Percentiles rank a stretch among this genome's conserved stretches.
These are phyloP conservation scores for Sarcomyxa edulis DNA, from an alignment of 768 basidiomycete species.

Conservation along the genomic window DNA sequence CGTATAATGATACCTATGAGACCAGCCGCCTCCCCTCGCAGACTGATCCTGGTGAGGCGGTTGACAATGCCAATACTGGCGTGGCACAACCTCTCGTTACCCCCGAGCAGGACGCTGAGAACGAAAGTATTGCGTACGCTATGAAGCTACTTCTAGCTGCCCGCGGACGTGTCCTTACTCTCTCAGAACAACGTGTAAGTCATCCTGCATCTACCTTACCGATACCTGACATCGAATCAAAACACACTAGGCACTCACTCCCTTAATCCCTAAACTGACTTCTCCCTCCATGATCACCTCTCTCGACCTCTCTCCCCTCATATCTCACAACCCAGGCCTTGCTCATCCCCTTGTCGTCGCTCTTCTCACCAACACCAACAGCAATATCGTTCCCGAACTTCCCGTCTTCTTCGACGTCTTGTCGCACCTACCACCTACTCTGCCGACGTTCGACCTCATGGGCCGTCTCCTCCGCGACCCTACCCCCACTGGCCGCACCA, in stretches of 20 bases:
- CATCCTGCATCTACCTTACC: constrained; percentile 1
- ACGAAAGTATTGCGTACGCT: constrained; percentile 53
- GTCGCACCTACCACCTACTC: constrained; percentile 60
- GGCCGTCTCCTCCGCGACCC: constrained; percentile 64
- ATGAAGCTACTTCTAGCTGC: constrained; percentile 67
- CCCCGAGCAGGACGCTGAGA: constrained; percentile 49
- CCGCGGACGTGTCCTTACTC: constrained; percentile 65
- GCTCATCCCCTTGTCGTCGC: constrained; percentile 64
- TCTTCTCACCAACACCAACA: constrained; percentile 37
- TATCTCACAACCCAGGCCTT: constrained; percentile 62
- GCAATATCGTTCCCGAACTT: constrained; percentile 7
- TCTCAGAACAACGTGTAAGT: constrained; percentile 71
- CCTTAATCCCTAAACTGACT: constrained; percentile 41
- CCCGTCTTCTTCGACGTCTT: constrained; percentile 59
- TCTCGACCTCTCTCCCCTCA: constrained; percentile 60
- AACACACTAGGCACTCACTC: constrained; percentile 42
- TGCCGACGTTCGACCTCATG: constrained; percentile 70
- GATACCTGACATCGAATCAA: neutral
- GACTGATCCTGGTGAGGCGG: no score
- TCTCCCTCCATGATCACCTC: constrained; percentile 49
- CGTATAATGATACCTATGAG: no score
- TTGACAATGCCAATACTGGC: no score
- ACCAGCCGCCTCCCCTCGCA: no score
- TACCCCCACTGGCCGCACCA: constrained; percentile 44
- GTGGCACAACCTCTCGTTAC: constrained; percentile 23